Percentiles rank a stretch among this genome's conserved stretches.
phyloP scores from a whole-genome alignment of 768 basidiomycete genomes.

The Russula olivacea region DNA sequence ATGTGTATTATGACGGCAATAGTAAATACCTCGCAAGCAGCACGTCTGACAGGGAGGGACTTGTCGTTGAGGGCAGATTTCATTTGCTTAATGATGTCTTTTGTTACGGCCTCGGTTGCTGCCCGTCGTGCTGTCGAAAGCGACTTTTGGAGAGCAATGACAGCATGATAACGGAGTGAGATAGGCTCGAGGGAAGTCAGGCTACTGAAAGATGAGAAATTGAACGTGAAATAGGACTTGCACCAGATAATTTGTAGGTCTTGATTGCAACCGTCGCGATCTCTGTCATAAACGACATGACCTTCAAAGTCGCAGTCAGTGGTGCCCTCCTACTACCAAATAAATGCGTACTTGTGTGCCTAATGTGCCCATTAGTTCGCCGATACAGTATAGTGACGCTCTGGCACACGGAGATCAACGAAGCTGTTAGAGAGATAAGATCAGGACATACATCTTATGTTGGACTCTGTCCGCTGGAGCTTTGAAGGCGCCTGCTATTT shows the following conservation, averaged over 20 bases:
- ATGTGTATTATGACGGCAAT: not conserved
- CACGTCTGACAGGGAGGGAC: conserved; percentile 78
- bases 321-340: not conserved
- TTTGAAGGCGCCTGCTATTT: conserved; percentile 68
- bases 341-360: conserved; percentile 66
- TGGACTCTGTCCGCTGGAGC: conserved; percentile 49
- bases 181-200: conserved; percentile 48
- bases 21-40: conserved; percentile 60
- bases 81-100: conserved; percentile 83
- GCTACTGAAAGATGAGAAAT: not conserved
- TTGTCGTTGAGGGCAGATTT: conserved; percentile 72
- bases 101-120: conserved; percentile 67
- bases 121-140: conserved; percentile 78
- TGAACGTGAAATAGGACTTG: conserved; percentile 35
- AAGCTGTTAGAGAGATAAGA: not conserved
- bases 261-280: conserved; percentile 61
- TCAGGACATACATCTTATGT: conserved; percentile 54
- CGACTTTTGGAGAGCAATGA: conserved; percentile 72
- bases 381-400: conserved; percentile 80
- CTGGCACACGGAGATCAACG: conserved; percentile 35
- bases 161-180: conserved; percentile 75
- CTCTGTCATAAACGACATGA: conserved; percentile 95
- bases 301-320: conserved; percentile 41
- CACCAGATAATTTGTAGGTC: conserved; percentile 65
- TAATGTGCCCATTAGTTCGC: conserved; percentile 79